Conservation (phyloP, 2,329 filamentous ascomycete species). For the Sporothrix curviconia region DNA sequence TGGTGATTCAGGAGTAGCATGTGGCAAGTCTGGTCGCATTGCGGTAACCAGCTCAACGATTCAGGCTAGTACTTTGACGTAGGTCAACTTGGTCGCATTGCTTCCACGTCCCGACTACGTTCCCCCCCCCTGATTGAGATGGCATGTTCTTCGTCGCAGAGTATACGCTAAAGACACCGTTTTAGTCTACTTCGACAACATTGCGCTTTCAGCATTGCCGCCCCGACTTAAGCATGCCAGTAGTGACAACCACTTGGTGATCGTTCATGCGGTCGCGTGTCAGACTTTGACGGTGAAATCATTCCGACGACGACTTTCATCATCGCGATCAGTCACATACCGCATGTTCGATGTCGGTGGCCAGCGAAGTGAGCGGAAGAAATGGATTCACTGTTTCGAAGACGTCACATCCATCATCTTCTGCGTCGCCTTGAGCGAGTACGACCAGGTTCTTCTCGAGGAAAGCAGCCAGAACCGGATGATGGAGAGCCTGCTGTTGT, state of each 20-base stretch:
- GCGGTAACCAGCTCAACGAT: constrained; percentile 95
- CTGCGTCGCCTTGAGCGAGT: constrained; percentile 93
- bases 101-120: no score
- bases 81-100: no score
- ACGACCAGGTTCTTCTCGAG: constrained; percentile 92
- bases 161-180: no score
- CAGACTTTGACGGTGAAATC: constrained; percentile 92
- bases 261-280: constrained; percentile 94
- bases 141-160: no score
- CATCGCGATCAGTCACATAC: constrained; percentile 87
- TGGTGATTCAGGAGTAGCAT: constrained; percentile 87
- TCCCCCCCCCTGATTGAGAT: no score
- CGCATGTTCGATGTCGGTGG: constrained; percentile 97
- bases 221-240: constrained; percentile 90
- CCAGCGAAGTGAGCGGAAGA: constrained; percentile 93
- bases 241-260: constrained; percentile 90
- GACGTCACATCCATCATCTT: constrained; percentile 96
- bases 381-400: constrained; percentile 99
- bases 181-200: constrained; percentile 97
- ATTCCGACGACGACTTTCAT: constrained; percentile 96
- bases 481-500: constrained; percentile 81
- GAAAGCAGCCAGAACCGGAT: constrained; percentile 95
- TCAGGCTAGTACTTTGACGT: no score
- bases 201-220: constrained; percentile 83
- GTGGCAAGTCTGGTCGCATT: no score